phyloP scores from a whole-genome alignment of 331 rosid genomes.

The Malus hybrid region DNA sequence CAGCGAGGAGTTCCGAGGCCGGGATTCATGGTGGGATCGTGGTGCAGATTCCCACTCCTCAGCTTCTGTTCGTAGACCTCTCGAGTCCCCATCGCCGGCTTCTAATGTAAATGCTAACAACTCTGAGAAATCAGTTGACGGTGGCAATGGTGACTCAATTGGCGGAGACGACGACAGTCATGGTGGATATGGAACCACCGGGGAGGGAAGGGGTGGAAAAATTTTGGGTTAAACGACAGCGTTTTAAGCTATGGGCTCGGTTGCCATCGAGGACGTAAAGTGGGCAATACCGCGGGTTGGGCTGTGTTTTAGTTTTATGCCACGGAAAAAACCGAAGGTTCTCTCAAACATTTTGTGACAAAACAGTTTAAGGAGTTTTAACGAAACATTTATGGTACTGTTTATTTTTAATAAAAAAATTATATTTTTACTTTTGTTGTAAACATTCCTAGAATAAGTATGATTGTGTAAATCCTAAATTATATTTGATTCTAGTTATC shows the following conservation, averaged over 20 bases:
- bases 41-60: slow-evolving; percentile 54
- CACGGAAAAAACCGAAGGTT: neutral
- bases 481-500: too few relatives aligned
- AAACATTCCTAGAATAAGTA: too few relatives aligned
- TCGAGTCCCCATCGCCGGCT: slow-evolving; percentile 58
- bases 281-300: neutral
- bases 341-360: too few relatives aligned
- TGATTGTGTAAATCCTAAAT: too few relatives aligned
- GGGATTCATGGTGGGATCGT: slow-evolving; percentile 76
- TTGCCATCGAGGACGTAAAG: neutral
- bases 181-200: neutral
- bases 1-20: slow-evolving; percentile 79
- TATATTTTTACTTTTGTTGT: too few relatives aligned
- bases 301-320: neutral
- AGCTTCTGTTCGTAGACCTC: slow-evolving; percentile 80
- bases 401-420: too few relatives aligned
- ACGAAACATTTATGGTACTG: too few relatives aligned
- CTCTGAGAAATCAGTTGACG: neutral
- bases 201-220: neutral
- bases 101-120: neutral
- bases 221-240: neutral
- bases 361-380: too few relatives aligned
- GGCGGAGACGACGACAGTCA: neutral
- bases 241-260: neutral
- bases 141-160: neutral